These are phyloP conservation scores for Sindora glabra DNA, from an alignment of 306 rosid species.

Conservation along the genomic window DNA sequence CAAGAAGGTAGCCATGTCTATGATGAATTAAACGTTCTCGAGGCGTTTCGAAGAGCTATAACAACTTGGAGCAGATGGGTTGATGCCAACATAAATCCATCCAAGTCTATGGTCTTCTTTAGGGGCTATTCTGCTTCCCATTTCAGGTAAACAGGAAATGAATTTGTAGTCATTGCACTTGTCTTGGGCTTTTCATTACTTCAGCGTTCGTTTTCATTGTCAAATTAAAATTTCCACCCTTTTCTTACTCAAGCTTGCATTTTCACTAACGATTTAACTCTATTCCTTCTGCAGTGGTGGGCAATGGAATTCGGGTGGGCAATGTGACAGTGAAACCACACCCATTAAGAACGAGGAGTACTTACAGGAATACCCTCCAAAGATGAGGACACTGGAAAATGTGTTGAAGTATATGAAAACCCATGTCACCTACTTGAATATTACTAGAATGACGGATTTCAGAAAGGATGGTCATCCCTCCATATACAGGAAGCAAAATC, in stretches of 20 bases:
- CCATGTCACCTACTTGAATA: constrained; percentile 61
- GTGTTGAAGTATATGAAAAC: constrained; percentile 76
- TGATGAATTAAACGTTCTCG: constrained; percentile 67
- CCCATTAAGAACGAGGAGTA: constrained; percentile 72
- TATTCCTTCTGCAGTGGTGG: constrained; percentile 95
- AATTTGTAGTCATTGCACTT: background rate
- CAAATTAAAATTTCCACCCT: no score
- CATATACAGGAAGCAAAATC: constrained; percentile 60
- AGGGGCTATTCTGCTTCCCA: constrained; percentile 94
- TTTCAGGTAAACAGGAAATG: constrained; percentile 57
- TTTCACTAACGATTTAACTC: no score
- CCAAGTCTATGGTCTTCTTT: constrained; percentile 63
- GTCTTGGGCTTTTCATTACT: no score
- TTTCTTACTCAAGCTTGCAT: no score
- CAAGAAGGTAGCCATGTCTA: constrained; percentile 97
- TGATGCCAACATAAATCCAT: constrained; percentile 61
- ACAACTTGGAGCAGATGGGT: constrained; percentile 97
- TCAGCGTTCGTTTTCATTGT: no score
- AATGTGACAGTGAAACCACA: constrained; percentile 61
- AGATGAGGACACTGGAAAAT: constrained; percentile 68
- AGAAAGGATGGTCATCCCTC: constrained; percentile 98
- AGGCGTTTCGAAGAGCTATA: constrained; percentile 87
- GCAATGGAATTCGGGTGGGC: constrained; percentile 96
- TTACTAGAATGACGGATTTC: constrained; percentile 86
- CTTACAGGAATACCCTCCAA: constrained; percentile 52